phyloP scores from a whole-genome alignment of 2,329 filamentous ascomycete species.

The Eurotiales sp. region DNA sequence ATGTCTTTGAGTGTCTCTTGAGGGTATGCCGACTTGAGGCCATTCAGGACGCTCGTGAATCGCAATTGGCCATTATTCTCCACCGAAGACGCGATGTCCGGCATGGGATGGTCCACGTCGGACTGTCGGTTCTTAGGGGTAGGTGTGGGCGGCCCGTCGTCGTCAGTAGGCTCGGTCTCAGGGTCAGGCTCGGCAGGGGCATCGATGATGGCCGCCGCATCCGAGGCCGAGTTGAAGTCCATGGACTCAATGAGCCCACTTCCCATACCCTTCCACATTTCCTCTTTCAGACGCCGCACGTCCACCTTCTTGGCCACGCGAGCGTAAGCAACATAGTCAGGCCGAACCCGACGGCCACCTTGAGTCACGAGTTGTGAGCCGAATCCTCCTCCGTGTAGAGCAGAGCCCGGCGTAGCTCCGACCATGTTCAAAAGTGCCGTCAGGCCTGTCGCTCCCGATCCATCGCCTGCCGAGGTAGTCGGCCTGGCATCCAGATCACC shows the following conservation, averaged over 20 bases:
- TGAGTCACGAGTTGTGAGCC: conserved; percentile 62
- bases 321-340: conserved; percentile 64
- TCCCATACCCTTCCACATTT: conserved; percentile 63
- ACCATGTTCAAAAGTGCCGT: conserved; percentile 42
- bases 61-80: conserved; percentile 59
- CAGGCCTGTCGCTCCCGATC: conserved; percentile 33
- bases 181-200: conserved; percentile 14
- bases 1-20: conserved; percentile 87
- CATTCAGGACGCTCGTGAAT: conserved; percentile 91
- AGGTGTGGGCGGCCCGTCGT: conserved; percentile 22
- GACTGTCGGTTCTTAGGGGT: conserved; percentile 30
- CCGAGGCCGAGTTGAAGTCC: conserved; percentile 29
- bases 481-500: conserved; percentile 28
- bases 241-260: conserved; percentile 38
- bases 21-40: conserved; percentile 79
- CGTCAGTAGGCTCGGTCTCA: conserved; percentile 16
- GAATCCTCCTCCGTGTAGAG: conserved; percentile 52
- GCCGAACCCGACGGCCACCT: conserved; percentile 53
- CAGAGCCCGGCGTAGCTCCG: conserved; percentile 34
- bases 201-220: conserved; percentile 23
- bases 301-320: conserved; percentile 65
- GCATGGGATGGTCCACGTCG: conserved; percentile 24
- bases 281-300: conserved; percentile 60
- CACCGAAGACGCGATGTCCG: conserved; percentile 27
- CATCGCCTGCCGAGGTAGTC: conserved; percentile 29